These are phyloP conservation scores for Cochlearia excelsa DNA, from an alignment of 345 rosid genomes.

Conservation along the genomic window DNA sequence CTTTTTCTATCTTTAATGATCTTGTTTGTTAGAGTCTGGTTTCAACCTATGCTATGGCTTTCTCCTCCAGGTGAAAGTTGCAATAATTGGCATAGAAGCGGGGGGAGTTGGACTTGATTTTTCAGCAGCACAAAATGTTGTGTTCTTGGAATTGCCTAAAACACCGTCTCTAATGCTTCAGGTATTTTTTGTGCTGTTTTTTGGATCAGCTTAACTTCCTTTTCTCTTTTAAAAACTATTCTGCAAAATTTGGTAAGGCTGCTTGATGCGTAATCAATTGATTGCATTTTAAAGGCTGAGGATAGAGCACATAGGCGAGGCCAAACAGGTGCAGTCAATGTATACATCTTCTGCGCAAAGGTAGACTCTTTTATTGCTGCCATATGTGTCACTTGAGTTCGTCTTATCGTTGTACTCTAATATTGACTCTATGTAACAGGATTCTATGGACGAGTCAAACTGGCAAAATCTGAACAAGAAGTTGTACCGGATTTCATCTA, in stretches of 20 bases:
- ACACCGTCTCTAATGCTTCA: constrained; percentile 90
- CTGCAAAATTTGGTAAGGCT: constrained; percentile 6
- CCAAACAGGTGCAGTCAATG: constrained; percentile 76
- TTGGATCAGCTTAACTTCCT: constrained; percentile 3
- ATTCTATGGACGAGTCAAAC: constrained; percentile 69
- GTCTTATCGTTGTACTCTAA: constrained; percentile 12
- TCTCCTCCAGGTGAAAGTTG: constrained; percentile 63
- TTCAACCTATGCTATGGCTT: constrained; percentile 19
- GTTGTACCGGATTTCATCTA: constrained; percentile 73
- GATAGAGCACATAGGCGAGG: constrained; percentile 96
- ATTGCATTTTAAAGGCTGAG: constrained; percentile 66
- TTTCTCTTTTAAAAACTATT: constrained; percentile 1
- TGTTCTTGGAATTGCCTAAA: constrained; percentile 87
- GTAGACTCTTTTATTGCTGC: constrained; percentile 37
- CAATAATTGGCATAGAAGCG: constrained; percentile 86
- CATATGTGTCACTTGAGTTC: constrained; percentile 24
- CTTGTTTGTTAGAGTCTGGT: constrained; percentile 21
- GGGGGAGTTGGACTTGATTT: constrained; percentile 96
- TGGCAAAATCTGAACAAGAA: constrained; percentile 78
- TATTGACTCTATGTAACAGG: constrained; percentile 45
- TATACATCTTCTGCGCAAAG: constrained; percentile 88
- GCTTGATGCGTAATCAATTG: constrained; percentile 23
- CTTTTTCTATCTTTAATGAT: constrained; percentile 12
- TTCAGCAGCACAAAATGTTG: constrained; percentile 84
- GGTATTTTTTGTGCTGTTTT: constrained; percentile 39